phyloP scores from a whole-genome alignment of 331 rosid genomes.

The Stylosanthes scabra region DNA sequence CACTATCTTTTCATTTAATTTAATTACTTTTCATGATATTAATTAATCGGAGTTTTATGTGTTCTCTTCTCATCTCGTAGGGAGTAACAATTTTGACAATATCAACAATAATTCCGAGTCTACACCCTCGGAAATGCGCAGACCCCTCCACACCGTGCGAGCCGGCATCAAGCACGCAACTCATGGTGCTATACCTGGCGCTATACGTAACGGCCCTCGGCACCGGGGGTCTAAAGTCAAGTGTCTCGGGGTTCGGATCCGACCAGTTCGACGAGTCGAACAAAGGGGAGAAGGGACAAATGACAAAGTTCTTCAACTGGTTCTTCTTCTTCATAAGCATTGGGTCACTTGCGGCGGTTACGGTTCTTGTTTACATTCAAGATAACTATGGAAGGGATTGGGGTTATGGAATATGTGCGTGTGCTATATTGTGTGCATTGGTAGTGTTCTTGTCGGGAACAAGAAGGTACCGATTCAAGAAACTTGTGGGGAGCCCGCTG shows the following conservation, averaged over 20 bases:
- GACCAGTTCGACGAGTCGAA: constrained; percentile 82
- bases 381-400: constrained; percentile 78
- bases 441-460: constrained; percentile 74
- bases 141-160: constrained; percentile 36
- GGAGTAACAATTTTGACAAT: constrained; percentile 84
- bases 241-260: constrained; percentile 85
- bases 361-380: constrained; percentile 80
- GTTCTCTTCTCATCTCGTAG: constrained; percentile 39
- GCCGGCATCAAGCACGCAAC: constrained; percentile 60
- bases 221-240: constrained; percentile 84
- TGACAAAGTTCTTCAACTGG: constrained; percentile 86
- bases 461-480: constrained; percentile 74
- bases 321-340: constrained; percentile 93
- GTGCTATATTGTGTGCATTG: constrained; percentile 64
- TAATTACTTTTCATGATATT: too few relatives aligned
- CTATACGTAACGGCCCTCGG: constrained; percentile 82
- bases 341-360: constrained; percentile 82
- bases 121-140: constrained; percentile 77
- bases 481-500: constrained; percentile 78
- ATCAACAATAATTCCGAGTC: constrained; percentile 76
- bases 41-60: too few relatives aligned
- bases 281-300: constrained; percentile 55
- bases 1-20: too few relatives aligned
- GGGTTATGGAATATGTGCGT: constrained; percentile 88
- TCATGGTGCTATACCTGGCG: constrained; percentile 67